Evolutionary conservation across 208 protist species (phyloP).

Genomic region (Herpetomonas samuelpessoai): DNA sequence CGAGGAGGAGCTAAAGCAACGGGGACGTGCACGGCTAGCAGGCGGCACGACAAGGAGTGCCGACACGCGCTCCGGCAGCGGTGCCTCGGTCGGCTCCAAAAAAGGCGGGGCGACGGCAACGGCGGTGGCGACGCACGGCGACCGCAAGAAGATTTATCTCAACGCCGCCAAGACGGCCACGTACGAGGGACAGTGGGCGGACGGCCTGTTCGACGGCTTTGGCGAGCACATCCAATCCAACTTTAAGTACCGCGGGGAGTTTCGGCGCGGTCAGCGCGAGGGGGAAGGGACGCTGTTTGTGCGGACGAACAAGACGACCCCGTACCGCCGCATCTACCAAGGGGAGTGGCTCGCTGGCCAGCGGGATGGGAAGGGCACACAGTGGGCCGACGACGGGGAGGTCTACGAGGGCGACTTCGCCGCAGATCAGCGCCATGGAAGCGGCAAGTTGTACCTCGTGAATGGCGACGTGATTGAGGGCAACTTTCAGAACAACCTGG

Average conservation of each 20-base stretch:
- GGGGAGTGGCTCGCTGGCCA: conserved; percentile 81
- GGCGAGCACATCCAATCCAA: conserved; percentile 74
- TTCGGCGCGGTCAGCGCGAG: conserved; percentile 67
- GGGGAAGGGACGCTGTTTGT: conserved; percentile 83
- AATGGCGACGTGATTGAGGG: conserved; percentile 86
- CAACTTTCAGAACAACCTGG: conserved; percentile 58
- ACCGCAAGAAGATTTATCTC: conserved; percentile 81
- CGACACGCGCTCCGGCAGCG: background rate
- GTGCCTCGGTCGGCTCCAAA: conserved; percentile 4
- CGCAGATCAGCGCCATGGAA: conserved; percentile 57
- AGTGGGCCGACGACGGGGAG: conserved; percentile 81
- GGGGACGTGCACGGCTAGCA: conserved; percentile 21
- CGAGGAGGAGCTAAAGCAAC: conserved; percentile 41
- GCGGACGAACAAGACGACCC: conserved; percentile 34
- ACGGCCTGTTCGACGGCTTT: conserved; percentile 78
- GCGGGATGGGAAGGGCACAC: conserved; percentile 79
- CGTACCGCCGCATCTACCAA: conserved; percentile 83
- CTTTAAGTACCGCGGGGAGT: conserved; percentile 85
- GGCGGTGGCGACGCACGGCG: conserved; percentile 58
- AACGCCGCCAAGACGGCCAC: conserved; percentile 72
- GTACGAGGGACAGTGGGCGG: conserved; percentile 89
- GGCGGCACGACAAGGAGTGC: background rate
- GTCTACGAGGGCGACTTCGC: conserved; percentile 87
- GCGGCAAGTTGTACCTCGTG: conserved; percentile 73
- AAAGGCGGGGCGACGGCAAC: conserved; percentile 9